A percentile compares a stretch with the other conserved stretches of the same genome.
These are phyloP conservation scores for Termitomyces sp. DNA, from an alignment of 768 basidiomycete species.

Conservation along the genomic window DNA sequence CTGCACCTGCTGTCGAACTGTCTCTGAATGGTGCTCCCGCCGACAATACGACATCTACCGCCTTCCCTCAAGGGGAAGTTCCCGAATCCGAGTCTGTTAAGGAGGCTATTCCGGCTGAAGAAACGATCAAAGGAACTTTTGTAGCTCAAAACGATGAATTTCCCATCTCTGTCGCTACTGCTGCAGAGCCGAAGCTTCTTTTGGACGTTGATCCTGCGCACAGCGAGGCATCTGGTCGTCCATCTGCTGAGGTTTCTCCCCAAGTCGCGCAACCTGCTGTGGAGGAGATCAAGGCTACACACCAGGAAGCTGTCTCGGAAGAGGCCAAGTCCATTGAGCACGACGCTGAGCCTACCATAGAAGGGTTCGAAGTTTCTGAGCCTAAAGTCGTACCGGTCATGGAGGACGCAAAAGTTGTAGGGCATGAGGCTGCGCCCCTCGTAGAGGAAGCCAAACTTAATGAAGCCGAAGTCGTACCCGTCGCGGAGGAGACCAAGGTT, in stretches of 20 bases:
- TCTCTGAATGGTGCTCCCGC: neutral
- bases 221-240: neutral
- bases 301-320: neutral
- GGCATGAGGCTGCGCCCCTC: neutral
- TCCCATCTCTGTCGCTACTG: neutral
- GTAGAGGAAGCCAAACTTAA: neutral
- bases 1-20: neutral
- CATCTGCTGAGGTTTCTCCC: neutral
- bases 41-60: neutral
- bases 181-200: neutral
- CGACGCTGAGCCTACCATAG: neutral
- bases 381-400: neutral
- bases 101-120: neutral
- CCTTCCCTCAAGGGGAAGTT: neutral
- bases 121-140: neutral
- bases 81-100: neutral
- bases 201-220: neutral
- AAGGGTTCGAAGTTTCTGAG: neutral
- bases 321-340: constrained; percentile 3
- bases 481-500: neutral
- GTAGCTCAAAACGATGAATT: neutral
- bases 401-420: neutral
- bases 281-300: neutral
- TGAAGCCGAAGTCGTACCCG: neutral
- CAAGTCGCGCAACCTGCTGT: neutral